These are phyloP conservation scores for Apiotrichum mycotoxinovorans DNA, from an alignment of 1,284 basidiomycete species.

Conservation along the genomic window DNA sequence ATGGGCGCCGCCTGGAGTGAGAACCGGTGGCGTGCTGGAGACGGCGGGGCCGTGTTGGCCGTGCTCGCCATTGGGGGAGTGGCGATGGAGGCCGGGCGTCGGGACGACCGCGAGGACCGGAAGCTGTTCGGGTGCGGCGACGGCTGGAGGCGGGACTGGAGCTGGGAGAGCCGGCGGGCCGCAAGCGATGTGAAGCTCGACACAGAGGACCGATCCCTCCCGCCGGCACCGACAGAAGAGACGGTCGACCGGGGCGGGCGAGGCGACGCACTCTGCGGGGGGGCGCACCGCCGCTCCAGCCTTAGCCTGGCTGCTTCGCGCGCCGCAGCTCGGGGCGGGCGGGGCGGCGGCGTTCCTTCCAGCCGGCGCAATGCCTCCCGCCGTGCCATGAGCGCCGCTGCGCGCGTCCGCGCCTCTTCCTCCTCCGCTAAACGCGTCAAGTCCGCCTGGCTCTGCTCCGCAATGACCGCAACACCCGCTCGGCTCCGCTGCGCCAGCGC, in stretches of 20 bases:
- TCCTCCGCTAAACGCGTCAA: not conserved
- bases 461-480: not conserved
- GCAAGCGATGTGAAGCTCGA: too few relatives aligned
- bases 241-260: too few relatives aligned
- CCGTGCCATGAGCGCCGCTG: not conserved
- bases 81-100: too few relatives aligned
- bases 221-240: too few relatives aligned
- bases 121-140: too few relatives aligned
- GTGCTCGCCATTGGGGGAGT: not conserved
- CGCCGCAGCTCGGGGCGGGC: not conserved
- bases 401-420: not conserved
- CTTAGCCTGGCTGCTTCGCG: not conserved
- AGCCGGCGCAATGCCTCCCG: not conserved
- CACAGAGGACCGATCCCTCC: too few relatives aligned
- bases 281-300: too few relatives aligned
- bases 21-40: not conserved
- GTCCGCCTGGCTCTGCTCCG: not conserved
- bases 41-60: not conserved
- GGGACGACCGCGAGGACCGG: too few relatives aligned
- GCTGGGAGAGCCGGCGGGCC: too few relatives aligned
- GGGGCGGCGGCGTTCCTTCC: not conserved
- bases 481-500: not conserved
- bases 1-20: not conserved
- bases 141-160: too few relatives aligned
- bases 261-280: too few relatives aligned